Evolutionary conservation across 352 stramenopile species (phyloP).

Genomic region (Phytophthora niederhauseri): DNA sequence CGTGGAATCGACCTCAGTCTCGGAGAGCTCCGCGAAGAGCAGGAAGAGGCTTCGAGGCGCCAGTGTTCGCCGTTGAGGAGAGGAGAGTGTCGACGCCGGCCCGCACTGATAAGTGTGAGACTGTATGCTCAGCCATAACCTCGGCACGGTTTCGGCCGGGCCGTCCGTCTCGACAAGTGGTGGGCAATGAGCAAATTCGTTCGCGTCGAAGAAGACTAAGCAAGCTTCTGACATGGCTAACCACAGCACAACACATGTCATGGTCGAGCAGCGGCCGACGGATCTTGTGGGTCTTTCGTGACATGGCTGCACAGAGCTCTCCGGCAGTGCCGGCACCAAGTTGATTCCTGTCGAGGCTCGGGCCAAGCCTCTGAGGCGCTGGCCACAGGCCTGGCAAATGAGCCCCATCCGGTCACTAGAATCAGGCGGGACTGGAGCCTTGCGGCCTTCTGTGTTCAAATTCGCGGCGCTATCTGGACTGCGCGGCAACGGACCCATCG

Average conservation of each 20-base stretch:
- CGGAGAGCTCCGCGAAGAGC: neutral
- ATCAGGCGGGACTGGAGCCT: slow-evolving; percentile 30
- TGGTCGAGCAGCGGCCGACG: neutral
- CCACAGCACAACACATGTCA: neutral
- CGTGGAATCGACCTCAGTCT: slow-evolving; percentile 2
- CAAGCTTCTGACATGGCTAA: slow-evolving; percentile 21
- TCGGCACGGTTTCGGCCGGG: slow-evolving; percentile 7
- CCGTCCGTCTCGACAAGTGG: slow-evolving; percentile 16
- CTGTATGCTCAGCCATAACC: neutral
- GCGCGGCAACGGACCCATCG: slow-evolving; percentile 17
- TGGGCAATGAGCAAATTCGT: slow-evolving; percentile 16
- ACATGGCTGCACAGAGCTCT: slow-evolving; percentile 16
- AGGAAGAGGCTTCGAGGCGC: slow-evolving; percentile 9
- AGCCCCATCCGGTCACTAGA: slow-evolving; percentile 28
- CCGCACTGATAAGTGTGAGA: neutral
- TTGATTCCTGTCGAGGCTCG: slow-evolving; percentile 25
- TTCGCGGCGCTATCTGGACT: slow-evolving; percentile 37
- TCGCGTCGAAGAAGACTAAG: slow-evolving; percentile 14
- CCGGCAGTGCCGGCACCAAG: slow-evolving; percentile 2
- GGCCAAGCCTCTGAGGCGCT: slow-evolving; percentile 15
- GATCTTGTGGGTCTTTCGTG: slow-evolving; percentile 15
- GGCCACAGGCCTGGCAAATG: slow-evolving; percentile 36
- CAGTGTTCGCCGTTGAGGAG: slow-evolving; percentile 17
- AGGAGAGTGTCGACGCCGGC: neutral
- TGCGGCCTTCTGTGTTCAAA: slow-evolving; percentile 30